Evolutionary conservation across 2,329 filamentous ascomycete genomes (phyloP), one percentile per base, ranked within the genome.

Genomic region (Emmonsiellopsis sp.): DNA sequence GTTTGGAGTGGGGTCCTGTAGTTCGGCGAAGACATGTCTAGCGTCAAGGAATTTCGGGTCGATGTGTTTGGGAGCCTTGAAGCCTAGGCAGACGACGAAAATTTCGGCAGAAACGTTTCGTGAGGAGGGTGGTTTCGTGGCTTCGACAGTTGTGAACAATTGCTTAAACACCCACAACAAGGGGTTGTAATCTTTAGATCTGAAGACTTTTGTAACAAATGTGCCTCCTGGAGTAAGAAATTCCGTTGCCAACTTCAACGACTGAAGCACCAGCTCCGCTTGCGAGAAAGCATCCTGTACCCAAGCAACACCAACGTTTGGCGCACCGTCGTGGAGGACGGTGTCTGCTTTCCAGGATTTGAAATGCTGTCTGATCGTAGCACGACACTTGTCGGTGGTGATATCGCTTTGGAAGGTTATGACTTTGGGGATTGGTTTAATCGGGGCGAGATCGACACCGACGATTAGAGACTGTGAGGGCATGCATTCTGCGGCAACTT

Each of bases 361-460:
- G 48, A 98, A 74, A 65, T 98, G 91, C 55, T 85, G 81, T 64
- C 90, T 80, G 58, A 98, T 88, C 1, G 89, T 96, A 6, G 90
- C 84, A 59, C 93, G 85, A 69, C 91, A 96, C 71, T 96, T 95
- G 60, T 96, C 91, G 46, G 91, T 95, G 1, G 93, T 98, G 65
- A 98, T 98, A 70, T 98, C 93, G 77, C 87, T 90, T 73, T 97
- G 92, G 74, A 97, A 97, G 59, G 87, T 89, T 62, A 96, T 97
- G 62, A 90, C 88, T 71, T 86, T 85, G 49, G 93, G 90, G 57
- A 98, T 97, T 10, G 93, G 80, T 70, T 97, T 97, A 72, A 98
- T 98, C 31, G 93, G 93, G 34, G 89, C 79, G 52, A 98, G 78
- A 79, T 98, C 93, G 66, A 96, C 90, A 69, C 91, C 93, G 59